Percentiles rank a stretch among this genome's conserved stretches.
Conservation (phyloP, 164 flowering plant species). For the Brasenia schreberi region DNA sequence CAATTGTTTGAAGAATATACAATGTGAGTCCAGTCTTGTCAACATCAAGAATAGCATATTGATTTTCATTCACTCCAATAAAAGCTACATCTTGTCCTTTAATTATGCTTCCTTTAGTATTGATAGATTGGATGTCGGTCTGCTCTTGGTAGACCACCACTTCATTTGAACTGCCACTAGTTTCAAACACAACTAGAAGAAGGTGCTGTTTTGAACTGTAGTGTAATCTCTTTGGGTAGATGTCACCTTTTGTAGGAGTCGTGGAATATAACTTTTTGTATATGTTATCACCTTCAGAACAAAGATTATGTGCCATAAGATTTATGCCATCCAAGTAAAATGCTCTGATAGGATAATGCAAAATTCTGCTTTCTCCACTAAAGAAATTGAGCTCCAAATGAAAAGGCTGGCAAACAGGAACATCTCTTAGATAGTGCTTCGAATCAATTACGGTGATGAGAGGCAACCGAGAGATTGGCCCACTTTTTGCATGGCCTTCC, state of each 20-base stretch:
- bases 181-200: constrained; percentile 78
- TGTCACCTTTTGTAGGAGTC: constrained; percentile 57
- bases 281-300: constrained; percentile 63
- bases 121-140: constrained; percentile 41
- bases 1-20: constrained; percentile 50
- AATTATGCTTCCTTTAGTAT: constrained; percentile 58
- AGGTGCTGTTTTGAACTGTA: constrained; percentile 77
- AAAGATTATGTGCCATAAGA: constrained; percentile 84
- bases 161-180: constrained; percentile 63
- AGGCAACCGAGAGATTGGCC: constrained; percentile 87
- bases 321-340: constrained; percentile 80
- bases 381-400: constrained; percentile 97
- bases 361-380: no score
- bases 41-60: constrained; percentile 83
- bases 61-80: constrained; percentile 76
- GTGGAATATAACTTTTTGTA: constrained; percentile 82
- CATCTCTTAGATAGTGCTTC: constrained; percentile 58
- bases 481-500: constrained; percentile 95
- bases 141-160: constrained; percentile 87
- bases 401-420: constrained; percentile 90
- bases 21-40: constrained; percentile 71
- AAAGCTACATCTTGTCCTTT: constrained; percentile 98
- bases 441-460: constrained; percentile 59
- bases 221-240: constrained; percentile 34
- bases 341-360: constrained; percentile 93